Base-by-base conservation (phyloP, 73 alveolate species). In the Paraurostyla sp. region DNA sequence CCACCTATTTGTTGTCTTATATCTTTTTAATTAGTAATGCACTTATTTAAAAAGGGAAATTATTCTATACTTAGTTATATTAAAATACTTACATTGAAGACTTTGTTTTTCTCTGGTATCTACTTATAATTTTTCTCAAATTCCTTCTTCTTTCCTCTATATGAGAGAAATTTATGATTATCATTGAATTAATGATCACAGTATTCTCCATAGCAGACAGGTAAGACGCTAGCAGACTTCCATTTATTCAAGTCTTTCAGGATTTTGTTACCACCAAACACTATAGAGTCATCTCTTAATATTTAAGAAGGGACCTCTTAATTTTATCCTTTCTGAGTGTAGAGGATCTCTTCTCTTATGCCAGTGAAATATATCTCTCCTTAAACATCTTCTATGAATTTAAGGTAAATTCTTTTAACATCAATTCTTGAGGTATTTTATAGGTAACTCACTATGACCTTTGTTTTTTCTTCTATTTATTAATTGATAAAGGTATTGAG, bases 111-210 rank as follows among this genome's bases (percentile, higher is more conserved):
- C 11, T 59, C 85, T 0, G 92, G 92, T 9, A 83, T 54, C 16
- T 20, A 22, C 22, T 48, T 42, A 63, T 63, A 83, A 60, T 83
- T 83, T 20, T 63, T 83, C 11, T 83, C 92, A 43, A 38, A 83
- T n/a, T 83, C 92, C 63, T 83, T 83, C 76, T 83, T 83, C 49
- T 83, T 83, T 0, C 92, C 92, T 23, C 85, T 35, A 42, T 83
- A 83, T n/a, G 57, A 38, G 0, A 54, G 35, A 59, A 83, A 83
- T 43, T 83, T 83, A 38, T 46, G 76, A 42, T 20, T 41, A 40
- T 83, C 92, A 36, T 56, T 59, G 59, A 81, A 42, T 59, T 81
- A 46, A 36, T n/a, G 40, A 4, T 36, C 81, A 81, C 91, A 81
- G 33, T 58, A 81, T 13, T 81, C 81, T 9, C 91, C 91, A 58